Evolutionary conservation across 345 rosid species (phyloP).

Genomic region (Eucalyptus microcorys): DNA sequence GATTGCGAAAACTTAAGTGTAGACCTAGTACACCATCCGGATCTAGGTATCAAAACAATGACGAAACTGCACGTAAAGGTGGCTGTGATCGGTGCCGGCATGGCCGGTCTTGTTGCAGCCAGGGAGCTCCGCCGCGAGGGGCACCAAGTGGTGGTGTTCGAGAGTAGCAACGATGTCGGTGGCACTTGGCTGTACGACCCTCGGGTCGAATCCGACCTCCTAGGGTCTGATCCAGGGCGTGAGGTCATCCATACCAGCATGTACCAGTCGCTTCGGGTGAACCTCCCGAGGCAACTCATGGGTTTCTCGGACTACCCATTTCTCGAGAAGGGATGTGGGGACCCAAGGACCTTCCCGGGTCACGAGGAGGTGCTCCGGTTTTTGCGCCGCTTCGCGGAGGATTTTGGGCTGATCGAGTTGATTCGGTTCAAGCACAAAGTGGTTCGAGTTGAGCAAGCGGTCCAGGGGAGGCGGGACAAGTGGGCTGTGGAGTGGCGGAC

Average conservation of each 20-base stretch:
- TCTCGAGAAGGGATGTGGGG: background rate
- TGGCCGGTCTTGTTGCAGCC: background rate
- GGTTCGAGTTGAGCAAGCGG: background rate
- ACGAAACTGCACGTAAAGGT: background rate
- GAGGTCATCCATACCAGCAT: background rate
- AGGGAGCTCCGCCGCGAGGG: background rate
- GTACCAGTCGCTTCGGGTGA: background rate
- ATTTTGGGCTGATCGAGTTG: background rate
- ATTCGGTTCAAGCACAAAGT: background rate
- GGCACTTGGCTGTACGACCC: background rate
- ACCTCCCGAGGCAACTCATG: background rate
- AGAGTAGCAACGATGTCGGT: background rate
- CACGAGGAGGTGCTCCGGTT: background rate
- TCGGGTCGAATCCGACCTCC: background rate
- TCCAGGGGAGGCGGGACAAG: background rate
- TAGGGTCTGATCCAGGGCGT: background rate
- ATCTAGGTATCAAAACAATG: background rate
- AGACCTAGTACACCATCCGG: background rate
- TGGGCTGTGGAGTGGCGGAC: background rate
- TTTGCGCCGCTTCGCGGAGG: background rate
- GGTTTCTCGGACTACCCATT: background rate
- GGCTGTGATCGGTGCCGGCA: background rate
- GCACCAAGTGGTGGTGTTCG: background rate
- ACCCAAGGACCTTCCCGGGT: background rate
- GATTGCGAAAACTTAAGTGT: background rate